Base-by-base conservation (phyloP, 2,329 filamentous ascomycete species). In the Sporothrix brasiliensis region DNA sequence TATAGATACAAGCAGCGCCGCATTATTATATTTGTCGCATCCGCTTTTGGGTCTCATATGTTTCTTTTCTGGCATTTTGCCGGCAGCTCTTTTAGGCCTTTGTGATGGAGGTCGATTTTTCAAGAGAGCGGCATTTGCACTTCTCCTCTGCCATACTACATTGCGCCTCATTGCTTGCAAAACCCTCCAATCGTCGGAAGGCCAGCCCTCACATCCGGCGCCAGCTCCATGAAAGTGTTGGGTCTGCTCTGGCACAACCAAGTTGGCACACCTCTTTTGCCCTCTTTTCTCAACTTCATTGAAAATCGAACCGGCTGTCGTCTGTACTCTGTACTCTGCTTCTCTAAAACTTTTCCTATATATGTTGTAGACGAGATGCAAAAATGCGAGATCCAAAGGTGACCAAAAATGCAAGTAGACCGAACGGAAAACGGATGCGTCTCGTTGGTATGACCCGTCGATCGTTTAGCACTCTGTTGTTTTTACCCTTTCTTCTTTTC, bases 1-100 rank as follows among this genome's bases (percentile, higher is more conserved):
- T 66, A 34, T 66, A 66, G 24, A 52, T 39, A 49, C n/a, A 16
- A 16, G 41, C 63, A 53, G 11, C 44, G 47, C 49, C 63, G 60
- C 41, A 63, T 27, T 27, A 30, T 30, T 63, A 49, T 49, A 49
- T 56, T 56, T 21, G 39, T 19, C 30, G 50, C 14, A 21, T 19
- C 52, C 50, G 34, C 47, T 58, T 27, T n/a, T 68, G 66, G 50
- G 27, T 44, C 52, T 54, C 34, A 7, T 69, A 41, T 30, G 4
- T 5, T 7, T 34, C 6, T 34, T 7, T 4, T 7, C 6, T 34
- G 34, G 54, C 56, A 60, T 69, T 52, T 50, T 61, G 54, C 41
- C 67, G 67, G 67, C 54, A 27, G 30, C 13, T 47, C 13, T 47
- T 7, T 63, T 49, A 5, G 44, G 34, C 34, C 34, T 34, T 0